These are phyloP conservation scores for Tausonia pullulans DNA, from an alignment of 1,284 basidiomycete species.

Conservation along the genomic window DNA sequence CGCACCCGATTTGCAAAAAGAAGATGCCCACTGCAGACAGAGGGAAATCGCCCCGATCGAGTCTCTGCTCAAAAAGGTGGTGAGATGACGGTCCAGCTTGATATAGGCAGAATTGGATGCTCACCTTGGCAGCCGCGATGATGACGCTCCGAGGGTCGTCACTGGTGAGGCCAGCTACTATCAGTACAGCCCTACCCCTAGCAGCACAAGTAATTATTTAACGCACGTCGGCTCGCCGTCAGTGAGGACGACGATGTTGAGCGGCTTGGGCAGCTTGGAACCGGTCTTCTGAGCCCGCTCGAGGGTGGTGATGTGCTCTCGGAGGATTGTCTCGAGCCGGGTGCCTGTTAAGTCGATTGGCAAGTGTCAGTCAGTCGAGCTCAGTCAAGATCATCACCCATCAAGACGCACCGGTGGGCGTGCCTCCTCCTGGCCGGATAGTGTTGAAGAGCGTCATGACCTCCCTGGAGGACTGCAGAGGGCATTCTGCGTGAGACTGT, in stretches of 20 bases:
- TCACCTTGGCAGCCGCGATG: slow-evolving; percentile 37
- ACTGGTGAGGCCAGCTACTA: not conserved
- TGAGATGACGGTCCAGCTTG: no score
- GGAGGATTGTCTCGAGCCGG: slow-evolving; percentile 2
- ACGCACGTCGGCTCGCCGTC: slow-evolving; percentile 47
- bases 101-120: no score
- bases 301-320: slow-evolving; percentile 1
- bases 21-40: slow-evolving; percentile 45
- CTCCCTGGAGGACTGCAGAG: slow-evolving; percentile 22
- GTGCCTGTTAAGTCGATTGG: not conserved
- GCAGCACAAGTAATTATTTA: no score
- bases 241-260: slow-evolving; percentile 51
- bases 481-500: not conserved
- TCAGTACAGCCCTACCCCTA: no score
- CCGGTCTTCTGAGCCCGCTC: not conserved
- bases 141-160: slow-evolving; percentile 38
- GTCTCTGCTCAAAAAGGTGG: slow-evolving; percentile 19
- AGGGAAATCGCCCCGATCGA: slow-evolving; percentile 43
- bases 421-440: slow-evolving; percentile 28
- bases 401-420: slow-evolving; percentile 18
- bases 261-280: slow-evolving; percentile 39
- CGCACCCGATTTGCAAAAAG: slow-evolving; percentile 43
- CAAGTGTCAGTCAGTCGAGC: no score
- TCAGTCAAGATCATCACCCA: no score
- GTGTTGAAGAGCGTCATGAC: slow-evolving; percentile 33